These are phyloP conservation scores for Xylaria castorea DNA, from an alignment of 495 filamentous ascomycete genomes.

Conservation along the genomic window DNA sequence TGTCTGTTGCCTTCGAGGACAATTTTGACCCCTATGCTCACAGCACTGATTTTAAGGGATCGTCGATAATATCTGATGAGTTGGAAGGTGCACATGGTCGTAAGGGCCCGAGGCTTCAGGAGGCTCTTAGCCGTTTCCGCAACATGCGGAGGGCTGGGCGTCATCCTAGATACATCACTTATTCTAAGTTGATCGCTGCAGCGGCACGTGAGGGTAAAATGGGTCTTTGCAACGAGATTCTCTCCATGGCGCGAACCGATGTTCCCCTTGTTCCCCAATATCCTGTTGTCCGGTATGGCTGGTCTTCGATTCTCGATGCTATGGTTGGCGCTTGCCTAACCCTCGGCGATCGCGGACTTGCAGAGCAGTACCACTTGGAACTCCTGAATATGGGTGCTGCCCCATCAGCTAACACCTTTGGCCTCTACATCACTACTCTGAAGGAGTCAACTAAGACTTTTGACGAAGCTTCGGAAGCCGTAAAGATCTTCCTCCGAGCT, in stretches of 20 bases:
- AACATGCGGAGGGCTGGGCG: slow-evolving; percentile 92
- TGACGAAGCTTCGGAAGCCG: slow-evolving; percentile 93
- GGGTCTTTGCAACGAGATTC: slow-evolving; percentile 83
- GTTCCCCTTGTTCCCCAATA: slow-evolving; percentile 83
- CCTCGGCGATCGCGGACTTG: slow-evolving; percentile 76
- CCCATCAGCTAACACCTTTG: slow-evolving; percentile 96
- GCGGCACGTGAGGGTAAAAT: slow-evolving; percentile 82
- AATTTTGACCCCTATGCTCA: slow-evolving; percentile 88
- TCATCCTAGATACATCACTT: slow-evolving; percentile 93
- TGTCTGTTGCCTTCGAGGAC: slow-evolving; percentile 66
- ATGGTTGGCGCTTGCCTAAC: slow-evolving; percentile 95
- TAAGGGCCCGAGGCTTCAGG: slow-evolving; percentile 73
- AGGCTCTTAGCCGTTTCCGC: slow-evolving; percentile 80
- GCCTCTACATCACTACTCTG: slow-evolving; percentile 96
- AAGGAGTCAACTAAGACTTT: slow-evolving; percentile 97
- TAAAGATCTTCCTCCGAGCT: slow-evolving; percentile 95
- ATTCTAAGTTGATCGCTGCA: slow-evolving; percentile 90
- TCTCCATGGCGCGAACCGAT: slow-evolving; percentile 84
- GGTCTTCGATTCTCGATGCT: slow-evolving; percentile 91
- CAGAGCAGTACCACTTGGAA: slow-evolving; percentile 87
- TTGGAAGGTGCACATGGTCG: slow-evolving; percentile 77
- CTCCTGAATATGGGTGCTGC: slow-evolving; percentile 84
- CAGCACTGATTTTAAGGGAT: slow-evolving; percentile 90
- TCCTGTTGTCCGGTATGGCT: slow-evolving; percentile 86
- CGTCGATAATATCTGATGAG: slow-evolving; percentile 83